Evolutionary conservation across 305 asterid genomes (phyloP), one percentile per base, ranked within the genome.

Genomic region (Fraxinus xanthoxyloides): DNA sequence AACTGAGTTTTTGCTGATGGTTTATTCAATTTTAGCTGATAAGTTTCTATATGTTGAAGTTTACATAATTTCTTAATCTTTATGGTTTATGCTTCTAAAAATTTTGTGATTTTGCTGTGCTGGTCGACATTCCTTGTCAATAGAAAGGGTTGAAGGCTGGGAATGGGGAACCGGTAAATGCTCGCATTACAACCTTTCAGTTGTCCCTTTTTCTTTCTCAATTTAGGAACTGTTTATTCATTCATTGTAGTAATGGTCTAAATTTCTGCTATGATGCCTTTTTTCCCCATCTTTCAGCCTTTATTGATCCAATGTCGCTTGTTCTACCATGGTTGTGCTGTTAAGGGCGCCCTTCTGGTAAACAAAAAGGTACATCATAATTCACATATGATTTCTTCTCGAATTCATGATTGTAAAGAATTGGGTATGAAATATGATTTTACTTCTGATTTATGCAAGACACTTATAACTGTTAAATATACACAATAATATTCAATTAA

Each of bases 331-430:
- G 99, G 99, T 72, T 48, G 69, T 81, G 99, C 98, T 80, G 95
- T 92, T 38, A 93, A 95, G 83, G 99, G 99, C 82, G 93, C 99
- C 34, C 93, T 95, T 82, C 97, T 95, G 40, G 80, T 95, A 7
- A 89, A 95, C 84, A 88, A 43, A 77, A 90, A 88, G 98, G 99
- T 95, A 89, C 70, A 54, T 8, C 74, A 67, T 23, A 81, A 38
- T 30, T 70, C 38, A 67, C 3, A 13, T 65, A 1, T 13, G n/a
- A 67, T 26, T 54, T 54, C 63, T 54, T 54, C 63, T 67, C 21
- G 31, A 26, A 67, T 67, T 28, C 19, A 13, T 67, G 36, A 26
- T 67, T 28, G 72, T 63, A 23, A 7, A 23, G 72, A 63, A 8
- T 63, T 17, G 0, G 34, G 17, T 21, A 63, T 23, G 32, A 28